phyloP scores from a whole-genome alignment of 768 basidiomycete species.

The Termitomyces sp. region DNA sequence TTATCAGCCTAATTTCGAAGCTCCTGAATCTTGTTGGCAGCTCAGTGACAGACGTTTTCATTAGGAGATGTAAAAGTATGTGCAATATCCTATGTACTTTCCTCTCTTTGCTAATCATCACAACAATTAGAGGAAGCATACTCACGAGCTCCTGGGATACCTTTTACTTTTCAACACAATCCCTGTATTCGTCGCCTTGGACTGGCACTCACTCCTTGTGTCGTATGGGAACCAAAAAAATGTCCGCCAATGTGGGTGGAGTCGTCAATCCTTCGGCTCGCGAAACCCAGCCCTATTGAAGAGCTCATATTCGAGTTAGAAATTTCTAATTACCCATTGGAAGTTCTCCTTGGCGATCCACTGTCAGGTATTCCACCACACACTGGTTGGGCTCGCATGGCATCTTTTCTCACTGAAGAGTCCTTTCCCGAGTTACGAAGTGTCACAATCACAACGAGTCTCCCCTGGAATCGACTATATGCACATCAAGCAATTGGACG shows the following conservation, averaged over 20 bases:
- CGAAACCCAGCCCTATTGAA: conserved; percentile 5
- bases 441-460: conserved; percentile 1
- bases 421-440: conserved; percentile 2
- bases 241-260: conserved; percentile 9
- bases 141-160: neutral
- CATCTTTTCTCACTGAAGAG: conserved; percentile 5
- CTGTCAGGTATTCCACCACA: neutral
- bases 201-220: conserved; percentile 4
- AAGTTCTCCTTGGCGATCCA: neutral
- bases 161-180: conserved; percentile 5
- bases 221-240: neutral
- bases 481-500: neutral
- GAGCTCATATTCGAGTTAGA: conserved; percentile 4
- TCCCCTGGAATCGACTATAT: neutral
- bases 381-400: conserved; percentile 4
- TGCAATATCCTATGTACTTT: neutral
- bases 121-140: neutral
- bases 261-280: neutral
- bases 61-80: conserved; percentile 6
- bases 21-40: conserved; percentile 1
- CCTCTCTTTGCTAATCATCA: neutral
- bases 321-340: neutral
- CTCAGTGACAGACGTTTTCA: conserved; percentile 1
- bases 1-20: neutral
- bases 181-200: conserved; percentile 4